Evolutionary conservation across 1,284 basidiomycete genomes (phyloP).

Genomic region (Pisolithus thermaeus): DNA sequence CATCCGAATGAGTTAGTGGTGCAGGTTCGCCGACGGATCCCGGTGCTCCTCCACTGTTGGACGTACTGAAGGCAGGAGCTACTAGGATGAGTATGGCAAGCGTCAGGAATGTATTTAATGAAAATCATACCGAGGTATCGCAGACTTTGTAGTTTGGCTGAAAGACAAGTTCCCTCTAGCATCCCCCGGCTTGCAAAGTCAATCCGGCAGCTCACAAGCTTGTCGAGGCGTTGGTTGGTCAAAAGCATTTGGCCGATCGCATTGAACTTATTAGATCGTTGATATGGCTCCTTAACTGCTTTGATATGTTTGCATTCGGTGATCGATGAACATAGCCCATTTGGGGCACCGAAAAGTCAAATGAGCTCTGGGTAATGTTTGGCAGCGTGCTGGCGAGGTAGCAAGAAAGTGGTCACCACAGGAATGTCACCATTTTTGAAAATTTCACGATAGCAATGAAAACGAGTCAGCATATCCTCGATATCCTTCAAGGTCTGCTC

Average conservation of each 20-base stretch:
- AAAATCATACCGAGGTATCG: no score
- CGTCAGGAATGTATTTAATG: no score
- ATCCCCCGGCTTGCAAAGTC: background rate
- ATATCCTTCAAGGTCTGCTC: background rate
- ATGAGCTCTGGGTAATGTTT: constrained; percentile 4
- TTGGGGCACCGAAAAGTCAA: constrained; percentile 5
- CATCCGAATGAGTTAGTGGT: background rate
- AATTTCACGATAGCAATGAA: constrained; percentile 2
- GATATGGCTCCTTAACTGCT: constrained; percentile 16
- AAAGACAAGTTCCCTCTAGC: no score
- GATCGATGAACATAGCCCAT: background rate
- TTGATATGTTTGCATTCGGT: constrained; percentile 2
- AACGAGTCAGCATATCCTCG: constrained; percentile 1
- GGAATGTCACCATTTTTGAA: background rate
- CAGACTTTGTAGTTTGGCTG: no score
- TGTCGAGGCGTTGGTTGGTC: no score
- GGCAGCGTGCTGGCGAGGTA: constrained; percentile 18
- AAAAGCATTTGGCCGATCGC: no score
- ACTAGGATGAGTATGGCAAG: no score
- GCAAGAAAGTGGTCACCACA: constrained; percentile 10
- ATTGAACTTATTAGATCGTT: constrained; percentile 9
- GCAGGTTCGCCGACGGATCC: no score
- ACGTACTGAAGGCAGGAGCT: no score
- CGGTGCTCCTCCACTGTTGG: no score
- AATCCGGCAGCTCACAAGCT: constrained; percentile 7